Conservation (phyloP, 371 early-diverging fungal genomes). For the Mortierella sp. region DNA sequence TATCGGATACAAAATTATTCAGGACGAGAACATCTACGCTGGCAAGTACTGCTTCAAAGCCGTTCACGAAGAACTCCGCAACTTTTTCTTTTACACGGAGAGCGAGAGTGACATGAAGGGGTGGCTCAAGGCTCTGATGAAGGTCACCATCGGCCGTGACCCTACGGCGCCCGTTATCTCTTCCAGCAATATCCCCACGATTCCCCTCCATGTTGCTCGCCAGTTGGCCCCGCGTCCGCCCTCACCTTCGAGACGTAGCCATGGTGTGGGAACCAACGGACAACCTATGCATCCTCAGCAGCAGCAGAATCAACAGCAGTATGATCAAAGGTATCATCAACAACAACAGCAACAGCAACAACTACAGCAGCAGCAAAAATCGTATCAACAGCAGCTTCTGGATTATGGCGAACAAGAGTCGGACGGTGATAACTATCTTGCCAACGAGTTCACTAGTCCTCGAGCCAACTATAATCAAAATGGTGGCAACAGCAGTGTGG, state of each 20-base stretch:
- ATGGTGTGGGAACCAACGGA: constrained; percentile 31
- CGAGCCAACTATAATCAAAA: constrained; percentile 1
- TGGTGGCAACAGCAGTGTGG: background rate
- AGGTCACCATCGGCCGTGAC: constrained; percentile 73
- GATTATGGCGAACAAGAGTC: constrained; percentile 55
- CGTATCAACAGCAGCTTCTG: constrained; percentile 27
- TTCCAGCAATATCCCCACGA: constrained; percentile 70
- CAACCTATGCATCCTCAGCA: constrained; percentile 32
- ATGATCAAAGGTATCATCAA: constrained; percentile 23
- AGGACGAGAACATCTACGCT: constrained; percentile 68
- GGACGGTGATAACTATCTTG: constrained; percentile 38
- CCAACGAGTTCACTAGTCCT: constrained; percentile 17
- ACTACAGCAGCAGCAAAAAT: constrained; percentile 16
- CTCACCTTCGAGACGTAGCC: constrained; percentile 54
- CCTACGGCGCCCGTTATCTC: constrained; percentile 72
- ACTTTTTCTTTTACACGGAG: constrained; percentile 71
- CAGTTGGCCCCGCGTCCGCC: constrained; percentile 75
- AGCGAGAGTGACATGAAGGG: constrained; percentile 58
- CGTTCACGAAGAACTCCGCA: constrained; percentile 67
- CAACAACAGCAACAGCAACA: constrained; percentile 15
- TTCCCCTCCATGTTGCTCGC: constrained; percentile 71
- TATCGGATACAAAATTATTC: constrained; percentile 63
- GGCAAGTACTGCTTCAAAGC: constrained; percentile 76
- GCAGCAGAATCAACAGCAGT: constrained; percentile 30
- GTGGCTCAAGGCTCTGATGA: constrained; percentile 74